Evolutionary conservation across 441 rosid species (phyloP), one percentile per base, ranked within the genome.

Genomic region (Pelargonium cotyledonis): DNA sequence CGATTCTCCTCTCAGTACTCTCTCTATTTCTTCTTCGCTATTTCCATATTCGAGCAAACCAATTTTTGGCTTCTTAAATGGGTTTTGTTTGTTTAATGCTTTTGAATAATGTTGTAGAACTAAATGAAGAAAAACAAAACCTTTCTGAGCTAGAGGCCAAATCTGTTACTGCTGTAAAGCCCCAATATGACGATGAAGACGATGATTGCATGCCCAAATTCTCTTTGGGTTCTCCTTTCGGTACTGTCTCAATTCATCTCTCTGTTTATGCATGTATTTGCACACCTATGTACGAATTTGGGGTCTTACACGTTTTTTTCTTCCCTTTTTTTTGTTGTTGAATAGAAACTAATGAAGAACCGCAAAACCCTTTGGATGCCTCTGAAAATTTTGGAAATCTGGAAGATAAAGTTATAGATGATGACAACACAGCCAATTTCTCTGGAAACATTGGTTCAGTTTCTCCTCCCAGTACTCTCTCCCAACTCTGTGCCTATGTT

Each of bases 1-100:
- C 57, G 85, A 79, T 75, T 80, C 83, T 82, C 77, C 83, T 64
- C 70, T 72, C 35, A 85, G 86, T 86, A 79, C n/a, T 55, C 9
- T 51, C 44, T 69, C 60, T 29, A 23, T n/a, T 15, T 23, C 19
- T 11, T 35, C 60, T 8, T n/a, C 8, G 60, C 14, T 53, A 4
- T n/a, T 53, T 53, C 31, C 3, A 26, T 26, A 2, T 26, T 2
- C 31, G 31, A 26, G 31, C 38, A 21, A 9, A 55, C 18, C 61
- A 1, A 55, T 1, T 21, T 5, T 21, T 16, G 15, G 23, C 5
- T 16, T 15, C 21, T 53, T 15, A 53, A 15, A 29, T 29, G 31
- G 31, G 19, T 15, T 53, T 55, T 6, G 9, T 15, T 55, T 19
- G 8, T 55, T 55, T 5, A 14, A 6, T 55, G 8, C 18, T 55